Evolutionary conservation across 345 rosid species (phyloP).

Genomic region (Rubroshorea leprosula): DNA sequence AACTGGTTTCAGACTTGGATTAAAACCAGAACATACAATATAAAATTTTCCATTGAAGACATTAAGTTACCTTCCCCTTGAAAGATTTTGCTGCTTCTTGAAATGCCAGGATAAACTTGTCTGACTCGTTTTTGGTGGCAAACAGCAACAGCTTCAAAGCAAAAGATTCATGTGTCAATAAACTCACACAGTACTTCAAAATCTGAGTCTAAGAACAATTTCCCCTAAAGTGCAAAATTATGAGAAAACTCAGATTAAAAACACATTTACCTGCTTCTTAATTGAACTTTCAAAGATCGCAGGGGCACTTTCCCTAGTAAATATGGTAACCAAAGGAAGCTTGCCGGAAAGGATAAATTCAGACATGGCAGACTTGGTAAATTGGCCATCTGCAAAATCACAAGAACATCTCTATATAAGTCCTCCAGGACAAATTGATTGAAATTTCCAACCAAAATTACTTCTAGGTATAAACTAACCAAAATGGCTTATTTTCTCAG

Average conservation of each 20-base stretch:
- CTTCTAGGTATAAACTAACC: constrained; percentile 43
- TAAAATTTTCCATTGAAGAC: no score
- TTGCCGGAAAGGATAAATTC: constrained; percentile 75
- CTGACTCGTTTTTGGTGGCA: constrained; percentile 58
- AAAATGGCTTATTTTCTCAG: constrained; percentile 68
- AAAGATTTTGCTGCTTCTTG: constrained; percentile 79
- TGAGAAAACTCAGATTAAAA: neutral
- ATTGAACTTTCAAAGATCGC: constrained; percentile 76
- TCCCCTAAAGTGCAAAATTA: neutral
- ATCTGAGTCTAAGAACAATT: neutral
- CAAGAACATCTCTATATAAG: constrained; percentile 1
- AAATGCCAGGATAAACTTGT: constrained; percentile 54
- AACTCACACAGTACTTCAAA: neutral
- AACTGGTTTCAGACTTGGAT: neutral
- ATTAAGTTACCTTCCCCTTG: constrained; percentile 81
- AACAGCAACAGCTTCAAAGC: constrained; percentile 68
- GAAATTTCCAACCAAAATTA: constrained; percentile 1
- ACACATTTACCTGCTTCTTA: constrained; percentile 69
- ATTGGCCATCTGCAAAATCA: constrained; percentile 67
- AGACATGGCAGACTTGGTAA: constrained; percentile 61
- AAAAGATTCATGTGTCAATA: constrained; percentile 11
- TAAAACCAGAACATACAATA: no score
- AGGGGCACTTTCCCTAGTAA: constrained; percentile 76
- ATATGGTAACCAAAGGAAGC: constrained; percentile 77
- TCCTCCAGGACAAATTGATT: constrained; percentile 1